Evolutionary conservation across 2,329 filamentous ascomycete genomes (phyloP).

Genomic region (Hymenoscyphus fraxineus): DNA sequence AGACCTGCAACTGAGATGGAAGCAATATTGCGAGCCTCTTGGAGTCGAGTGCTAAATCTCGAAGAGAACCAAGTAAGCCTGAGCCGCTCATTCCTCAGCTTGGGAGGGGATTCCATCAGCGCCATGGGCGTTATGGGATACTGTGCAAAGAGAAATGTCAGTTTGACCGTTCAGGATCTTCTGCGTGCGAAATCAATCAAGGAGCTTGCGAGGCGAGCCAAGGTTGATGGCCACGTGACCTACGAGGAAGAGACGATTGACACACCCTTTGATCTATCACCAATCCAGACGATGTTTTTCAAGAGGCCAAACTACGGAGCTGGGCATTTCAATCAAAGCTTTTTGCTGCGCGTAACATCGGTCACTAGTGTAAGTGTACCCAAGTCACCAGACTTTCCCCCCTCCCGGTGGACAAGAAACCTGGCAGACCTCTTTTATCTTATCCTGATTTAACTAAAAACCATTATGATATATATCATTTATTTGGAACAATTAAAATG

Average conservation of each 20-base stretch:
- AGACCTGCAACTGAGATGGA: constrained; percentile 14
- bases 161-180: constrained; percentile 21
- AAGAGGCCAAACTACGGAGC: constrained; percentile 16
- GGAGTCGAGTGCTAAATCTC: constrained; percentile 20
- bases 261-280: constrained; percentile 23
- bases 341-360: constrained; percentile 17
- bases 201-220: constrained; percentile 13
- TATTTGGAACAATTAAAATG: too few species aligned
- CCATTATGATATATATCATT: too few species aligned
- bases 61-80: constrained; percentile 13
- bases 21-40: constrained; percentile 9
- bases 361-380: too few species aligned
- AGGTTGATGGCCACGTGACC: not conserved
- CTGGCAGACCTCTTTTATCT: too few species aligned
- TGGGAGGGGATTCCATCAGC: constrained; percentile 26
- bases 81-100: constrained; percentile 18
- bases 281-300: constrained; percentile 31
- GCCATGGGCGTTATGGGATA: constrained; percentile 23
- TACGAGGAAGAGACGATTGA: constrained; percentile 11
- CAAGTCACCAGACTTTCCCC: too few species aligned
- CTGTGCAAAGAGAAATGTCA: constrained; percentile 14
- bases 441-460: too few species aligned
- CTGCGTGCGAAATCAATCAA: constrained; percentile 20
- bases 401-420: too few species aligned
- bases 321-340: constrained; percentile 31